These are phyloP conservation scores for Coprinellus aureogranulatus DNA, from an alignment of 768 basidiomycete genomes.

Conservation along the genomic window DNA sequence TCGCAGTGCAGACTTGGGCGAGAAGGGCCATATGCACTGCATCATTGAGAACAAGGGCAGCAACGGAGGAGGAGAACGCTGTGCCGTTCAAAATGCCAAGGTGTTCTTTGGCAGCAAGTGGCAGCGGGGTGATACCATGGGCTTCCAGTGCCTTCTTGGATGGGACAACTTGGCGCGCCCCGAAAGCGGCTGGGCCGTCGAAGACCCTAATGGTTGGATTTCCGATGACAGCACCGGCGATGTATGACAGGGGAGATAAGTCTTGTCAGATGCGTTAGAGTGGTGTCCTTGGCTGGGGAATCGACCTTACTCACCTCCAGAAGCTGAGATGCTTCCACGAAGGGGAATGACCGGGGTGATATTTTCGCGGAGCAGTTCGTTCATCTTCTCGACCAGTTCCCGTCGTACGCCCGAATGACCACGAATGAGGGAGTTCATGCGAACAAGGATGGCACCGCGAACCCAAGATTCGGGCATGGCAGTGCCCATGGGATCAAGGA, in stretches of 20 bases:
- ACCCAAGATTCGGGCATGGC: slow-evolving; percentile 89
- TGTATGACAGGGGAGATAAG: slow-evolving; percentile 77
- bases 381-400: slow-evolving; percentile 79
- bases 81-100: slow-evolving; percentile 84
- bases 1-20: slow-evolving; percentile 72
- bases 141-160: slow-evolving; percentile 55
- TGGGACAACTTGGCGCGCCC: slow-evolving; percentile 49
- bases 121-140: slow-evolving; percentile 62
- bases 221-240: slow-evolving; percentile 77
- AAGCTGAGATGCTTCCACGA: slow-evolving; percentile 80
- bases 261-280: no score
- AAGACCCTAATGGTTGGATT: slow-evolving; percentile 78
- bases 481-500: slow-evolving; percentile 64
- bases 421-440: slow-evolving; percentile 85
- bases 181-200: slow-evolving; percentile 48
- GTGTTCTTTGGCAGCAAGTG: slow-evolving; percentile 73
- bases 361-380: slow-evolving; percentile 63
- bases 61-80: slow-evolving; percentile 80
- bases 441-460: slow-evolving; percentile 80
- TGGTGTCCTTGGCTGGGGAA: slow-evolving; percentile 3
- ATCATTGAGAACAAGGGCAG: slow-evolving; percentile 68
- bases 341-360: slow-evolving; percentile 80
- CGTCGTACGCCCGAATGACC: slow-evolving; percentile 86
- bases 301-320: slow-evolving; percentile 54
- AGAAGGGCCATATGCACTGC: slow-evolving; percentile 65